These are phyloP conservation scores for Basipetospora chlamydospora DNA, from an alignment of 2,329 filamentous ascomycete genomes.

Conservation along the genomic window DNA sequence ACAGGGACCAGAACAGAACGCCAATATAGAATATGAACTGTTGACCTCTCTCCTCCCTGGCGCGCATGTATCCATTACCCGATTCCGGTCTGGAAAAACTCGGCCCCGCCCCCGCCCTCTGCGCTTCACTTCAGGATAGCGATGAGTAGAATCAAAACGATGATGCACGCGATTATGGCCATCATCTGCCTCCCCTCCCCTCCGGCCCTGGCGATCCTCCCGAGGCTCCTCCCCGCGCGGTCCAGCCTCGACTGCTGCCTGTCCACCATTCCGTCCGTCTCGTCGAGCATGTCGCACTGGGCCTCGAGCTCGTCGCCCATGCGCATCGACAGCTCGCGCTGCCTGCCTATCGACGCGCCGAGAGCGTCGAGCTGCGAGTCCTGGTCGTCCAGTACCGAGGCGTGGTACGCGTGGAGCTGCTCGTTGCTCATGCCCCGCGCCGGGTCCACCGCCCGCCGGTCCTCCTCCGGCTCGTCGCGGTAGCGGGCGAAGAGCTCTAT, in stretches of 20 bases:
- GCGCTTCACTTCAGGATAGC: slow-evolving; percentile 68
- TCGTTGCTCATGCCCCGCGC: slow-evolving; percentile 54
- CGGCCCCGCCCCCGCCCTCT: slow-evolving; percentile 8
- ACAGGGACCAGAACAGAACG: no score
- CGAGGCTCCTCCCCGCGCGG: slow-evolving; percentile 57
- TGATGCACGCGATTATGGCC: slow-evolving; percentile 66
- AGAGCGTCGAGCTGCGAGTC: slow-evolving; percentile 85
- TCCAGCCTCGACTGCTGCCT: slow-evolving; percentile 65
- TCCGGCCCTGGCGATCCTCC: slow-evolving; percentile 57
- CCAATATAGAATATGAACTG: no score
- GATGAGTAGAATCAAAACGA: slow-evolving; percentile 71
- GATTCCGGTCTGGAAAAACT: no score
- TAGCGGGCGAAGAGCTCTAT: slow-evolving; percentile 42
- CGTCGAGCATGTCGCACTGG: slow-evolving; percentile 79
- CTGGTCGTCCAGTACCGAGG: slow-evolving; percentile 69
- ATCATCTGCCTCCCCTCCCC: slow-evolving; percentile 81
- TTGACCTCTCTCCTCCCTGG: no score
- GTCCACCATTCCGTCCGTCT: slow-evolving; percentile 71
- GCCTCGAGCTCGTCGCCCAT: slow-evolving; percentile 92
- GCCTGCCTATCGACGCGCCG: slow-evolving; percentile 73
- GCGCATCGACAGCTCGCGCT: slow-evolving; percentile 85
- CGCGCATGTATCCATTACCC: no score
- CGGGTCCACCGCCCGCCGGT: slow-evolving; percentile 34
- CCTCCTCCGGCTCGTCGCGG: slow-evolving; percentile 47
- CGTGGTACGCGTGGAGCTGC: slow-evolving; percentile 78